Evolutionary conservation across 1,139 yeast species (phyloP).

Genomic region (Candida neerlandica): DNA sequence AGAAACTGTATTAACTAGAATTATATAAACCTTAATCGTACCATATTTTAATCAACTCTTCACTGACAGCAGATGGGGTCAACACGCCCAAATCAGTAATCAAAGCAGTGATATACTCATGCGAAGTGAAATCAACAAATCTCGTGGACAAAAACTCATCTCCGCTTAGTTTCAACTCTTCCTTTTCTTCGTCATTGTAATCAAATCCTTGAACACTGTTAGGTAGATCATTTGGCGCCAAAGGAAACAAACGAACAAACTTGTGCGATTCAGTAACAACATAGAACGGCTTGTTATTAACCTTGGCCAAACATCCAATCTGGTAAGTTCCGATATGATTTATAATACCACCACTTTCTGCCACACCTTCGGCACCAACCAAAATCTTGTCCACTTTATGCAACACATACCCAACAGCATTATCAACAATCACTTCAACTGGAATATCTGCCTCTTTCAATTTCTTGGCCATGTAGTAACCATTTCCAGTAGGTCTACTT

Average conservation of each 20-base stretch:
- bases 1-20: slow-evolving; percentile 10
- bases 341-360: slow-evolving; percentile 97
- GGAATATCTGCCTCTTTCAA: slow-evolving; percentile 84
- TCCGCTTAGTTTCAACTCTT: slow-evolving; percentile 2
- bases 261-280: slow-evolving; percentile 96
- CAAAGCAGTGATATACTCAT: slow-evolving; percentile 91
- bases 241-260: slow-evolving; percentile 93
- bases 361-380: slow-evolving; percentile 99
- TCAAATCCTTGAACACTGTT: slow-evolving; percentile 34
- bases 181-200: slow-evolving; percentile 25
- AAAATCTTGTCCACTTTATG: slow-evolving; percentile 90
- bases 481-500: slow-evolving; percentile 85
- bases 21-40: slow-evolving; percentile 56
- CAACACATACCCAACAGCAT: slow-evolving; percentile 91
- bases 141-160: slow-evolving; percentile 41
- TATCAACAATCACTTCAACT: slow-evolving; percentile 84
- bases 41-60: slow-evolving; percentile 97
- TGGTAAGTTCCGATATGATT: slow-evolving; percentile 96
- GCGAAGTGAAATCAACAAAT: slow-evolving; percentile 89
- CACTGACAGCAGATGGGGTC: slow-evolving; percentile 97
- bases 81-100: slow-evolving; percentile 95
- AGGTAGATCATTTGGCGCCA: slow-evolving; percentile 91
- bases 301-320: slow-evolving; percentile 88
- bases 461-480: slow-evolving; percentile 70
- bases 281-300: slow-evolving; percentile 89